Evolutionary conservation across 768 basidiomycete genomes (phyloP), one percentile per base, ranked within the genome.

Genomic region (Sarcodon sp.): DNA sequence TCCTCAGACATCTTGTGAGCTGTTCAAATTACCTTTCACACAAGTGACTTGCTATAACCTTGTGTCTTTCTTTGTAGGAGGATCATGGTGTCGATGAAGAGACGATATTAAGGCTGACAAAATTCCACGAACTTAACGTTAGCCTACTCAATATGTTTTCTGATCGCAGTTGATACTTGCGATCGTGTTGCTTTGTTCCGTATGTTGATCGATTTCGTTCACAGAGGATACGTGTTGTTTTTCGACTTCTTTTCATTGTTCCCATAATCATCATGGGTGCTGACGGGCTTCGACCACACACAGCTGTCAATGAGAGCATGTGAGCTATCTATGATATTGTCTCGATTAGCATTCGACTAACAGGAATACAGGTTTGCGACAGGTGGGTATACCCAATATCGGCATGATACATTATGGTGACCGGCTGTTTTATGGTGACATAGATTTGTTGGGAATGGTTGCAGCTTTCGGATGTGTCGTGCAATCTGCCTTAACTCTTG

Each of bases 81-180:
- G 55, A 54, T 12, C 73, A 82, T 57, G 76, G 75, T 7, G 80
- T 86, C 7, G 87, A 89, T 46, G 69, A 55, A 13, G 67, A 55
- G 32, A 86, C 81, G 3, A 69, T 89, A 43, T 71, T 85, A 16
- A 77, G 86, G 16, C 64, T 91, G 45, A 80, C 80, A 34, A 88
- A 81, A 53, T 90, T 86, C 57, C 82, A 85, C 36, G 85, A 90
- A 56, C 64, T 89, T 36, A 91, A 91, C 54, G 87, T 89, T 53
- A 34, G 85, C 64, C 6, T 0, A 7, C 35, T 16, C 16, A 16
- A 16, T 7, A 41, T 41, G n/a, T 27, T 27, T n/a, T 27, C 3
- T 27, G 21, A 27, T 27, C 21, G 21, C 21, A 27, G 21, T 27
- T 27, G 21, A 27, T 27, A 27, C 21, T 27, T 4, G 21, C 21